Conservation (phyloP, 2,329 filamentous ascomycete genomes). For the Botryotinia calthae region DNA sequence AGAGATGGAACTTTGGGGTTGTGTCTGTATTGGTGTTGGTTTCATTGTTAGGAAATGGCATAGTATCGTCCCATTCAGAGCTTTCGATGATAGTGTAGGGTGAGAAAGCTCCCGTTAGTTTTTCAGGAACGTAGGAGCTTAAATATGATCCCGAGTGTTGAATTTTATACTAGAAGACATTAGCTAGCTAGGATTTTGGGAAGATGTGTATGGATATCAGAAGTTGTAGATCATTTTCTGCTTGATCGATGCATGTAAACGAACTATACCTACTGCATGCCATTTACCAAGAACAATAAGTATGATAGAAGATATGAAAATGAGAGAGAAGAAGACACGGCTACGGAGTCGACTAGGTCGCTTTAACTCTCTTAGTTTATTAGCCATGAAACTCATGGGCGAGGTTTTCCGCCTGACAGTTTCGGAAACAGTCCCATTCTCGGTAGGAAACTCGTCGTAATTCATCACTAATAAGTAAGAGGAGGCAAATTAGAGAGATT, state of each 20-base stretch:
- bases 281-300: slow-evolving; percentile 21
- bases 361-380: slow-evolving; percentile 25
- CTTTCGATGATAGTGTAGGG: slow-evolving; percentile 17
- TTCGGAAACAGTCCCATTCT: neutral
- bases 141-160: slow-evolving; percentile 23
- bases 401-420: slow-evolving; percentile 16
- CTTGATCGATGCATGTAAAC: neutral
- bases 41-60: slow-evolving; percentile 11
- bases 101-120: slow-evolving; percentile 22
- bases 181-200: neutral
- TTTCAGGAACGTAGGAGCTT: slow-evolving; percentile 23
- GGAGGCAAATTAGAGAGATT: neutral
- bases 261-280: slow-evolving; percentile 17
- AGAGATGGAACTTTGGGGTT: slow-evolving; percentile 49
- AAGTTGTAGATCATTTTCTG: neutral
- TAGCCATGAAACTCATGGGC: slow-evolving; percentile 23
- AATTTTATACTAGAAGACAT: slow-evolving; percentile 22
- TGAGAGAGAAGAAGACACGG: slow-evolving; percentile 20
- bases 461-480: neutral
- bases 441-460: neutral
- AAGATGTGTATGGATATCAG: neutral
- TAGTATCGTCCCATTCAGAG: slow-evolving; percentile 24
- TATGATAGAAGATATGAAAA: slow-evolving; percentile 23
- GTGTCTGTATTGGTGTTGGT: slow-evolving; percentile 22
- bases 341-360: slow-evolving; percentile 28